Evolutionary conservation across 352 stramenopile species (phyloP).

Genomic region (Saprolegnia diclina): DNA sequence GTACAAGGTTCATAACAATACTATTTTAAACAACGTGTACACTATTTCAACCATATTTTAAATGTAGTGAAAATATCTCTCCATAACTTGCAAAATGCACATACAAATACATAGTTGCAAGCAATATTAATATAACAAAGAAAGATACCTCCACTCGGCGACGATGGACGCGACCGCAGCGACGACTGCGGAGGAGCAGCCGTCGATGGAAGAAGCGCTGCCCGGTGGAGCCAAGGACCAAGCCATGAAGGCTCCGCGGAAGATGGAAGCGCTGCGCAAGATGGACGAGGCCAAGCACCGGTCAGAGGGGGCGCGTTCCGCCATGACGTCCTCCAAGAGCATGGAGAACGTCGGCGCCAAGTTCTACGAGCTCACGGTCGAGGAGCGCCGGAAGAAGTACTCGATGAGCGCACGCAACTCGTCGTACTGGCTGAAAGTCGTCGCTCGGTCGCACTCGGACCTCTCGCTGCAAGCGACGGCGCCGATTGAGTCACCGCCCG

Average conservation of each 20-base stretch:
- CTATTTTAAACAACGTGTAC: no score
- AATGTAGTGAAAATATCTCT: no score
- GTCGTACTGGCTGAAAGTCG: conserved; percentile 25
- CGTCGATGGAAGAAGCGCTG: not conserved
- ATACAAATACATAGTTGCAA: no score
- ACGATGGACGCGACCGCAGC: no score
- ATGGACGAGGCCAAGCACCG: not conserved
- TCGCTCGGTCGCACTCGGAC: conserved; percentile 25
- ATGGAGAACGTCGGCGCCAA: not conserved
- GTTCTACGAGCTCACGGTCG: not conserved
- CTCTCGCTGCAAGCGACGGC: conserved; percentile 19
- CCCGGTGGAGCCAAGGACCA: not conserved
- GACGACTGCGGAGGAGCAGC: no score
- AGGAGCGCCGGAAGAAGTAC: not conserved
- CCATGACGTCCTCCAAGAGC: not conserved
- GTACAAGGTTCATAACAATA: no score
- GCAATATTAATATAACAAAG: no score
- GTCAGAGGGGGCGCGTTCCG: no score
- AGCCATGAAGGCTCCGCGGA: not conserved
- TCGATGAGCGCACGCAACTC: conserved; percentile 22
- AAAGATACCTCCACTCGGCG: not conserved
- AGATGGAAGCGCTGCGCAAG: not conserved
- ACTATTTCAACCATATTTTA: no score
- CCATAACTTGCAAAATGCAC: no score
- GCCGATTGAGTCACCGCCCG: not conserved